Base-by-base conservation (phyloP, 2,329 filamentous ascomycete genomes). In the Penicillium sclerotiorum region DNA sequence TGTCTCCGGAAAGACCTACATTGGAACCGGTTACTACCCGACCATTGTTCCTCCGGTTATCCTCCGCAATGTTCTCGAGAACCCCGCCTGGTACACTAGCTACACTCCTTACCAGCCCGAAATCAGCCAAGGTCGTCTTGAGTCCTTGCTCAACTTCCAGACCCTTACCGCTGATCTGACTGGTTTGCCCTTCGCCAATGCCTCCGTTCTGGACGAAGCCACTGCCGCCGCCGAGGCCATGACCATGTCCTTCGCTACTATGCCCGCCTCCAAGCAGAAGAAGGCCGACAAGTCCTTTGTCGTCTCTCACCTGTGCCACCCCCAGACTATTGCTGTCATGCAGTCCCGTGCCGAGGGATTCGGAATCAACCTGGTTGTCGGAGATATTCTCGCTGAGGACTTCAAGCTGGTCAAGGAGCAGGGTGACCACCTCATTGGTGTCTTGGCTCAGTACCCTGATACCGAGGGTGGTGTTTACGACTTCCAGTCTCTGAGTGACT, bases 91-190 rank as follows among this genome's bases (percentile, higher is more conserved):
- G 93, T 97, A 97, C 72, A 97, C 93, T 33, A 96, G 91, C 75
- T 96, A 97, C 72, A 96, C 93, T 0, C 93, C 93, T 13, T 97
- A 96, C 73, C 93, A 97, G 76, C 88, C 93, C 2, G 93, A 97
- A 75, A 96, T 97, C 77, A 96, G 91, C 70, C 93, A 97, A 75
- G 93, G 93, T 28, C 86, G 93, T 47, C 75, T 97, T 55, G 90
- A 96, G 78, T 95, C 90, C 5, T 77, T 97, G 46, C 78, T 97
- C 56, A 97, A 97, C 78, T 97, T 91, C 77, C 93, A 97, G 78
- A 97, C 93, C 15, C 80, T 97, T 77, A 87, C 95, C 8, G 85
- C 86, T 2, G 93, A 96, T 67, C 77, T 97, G 57, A 96, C 93
- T 0, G 90, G 84, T 1, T 80, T 97, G 23, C 84, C 89, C 18